Conservation (phyloP, 768 basidiomycete genomes). For the Boletus bicolor region DNA sequence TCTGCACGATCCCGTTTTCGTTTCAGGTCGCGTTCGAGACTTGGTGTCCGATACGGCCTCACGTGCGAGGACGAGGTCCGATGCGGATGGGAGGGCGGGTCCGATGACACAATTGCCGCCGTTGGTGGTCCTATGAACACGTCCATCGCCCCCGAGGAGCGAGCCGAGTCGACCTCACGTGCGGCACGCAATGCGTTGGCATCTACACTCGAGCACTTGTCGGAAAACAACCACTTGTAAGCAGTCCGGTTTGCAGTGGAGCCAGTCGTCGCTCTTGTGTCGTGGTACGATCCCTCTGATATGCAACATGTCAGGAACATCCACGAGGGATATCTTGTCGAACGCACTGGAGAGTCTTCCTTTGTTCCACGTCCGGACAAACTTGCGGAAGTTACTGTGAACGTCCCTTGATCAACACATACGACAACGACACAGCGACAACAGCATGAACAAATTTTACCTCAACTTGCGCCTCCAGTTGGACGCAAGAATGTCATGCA, state of each 20-base stretch:
- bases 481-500: no score
- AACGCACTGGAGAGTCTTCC: constrained; percentile 63
- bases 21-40: constrained; percentile 45
- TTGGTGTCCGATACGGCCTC: constrained; percentile 44
- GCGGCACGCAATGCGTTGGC: constrained; percentile 54
- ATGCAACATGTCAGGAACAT: background rate
- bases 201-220: constrained; percentile 58
- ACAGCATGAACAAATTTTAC: no score
- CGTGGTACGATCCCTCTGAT: constrained; percentile 55
- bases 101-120: constrained; percentile 47
- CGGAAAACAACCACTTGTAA: constrained; percentile 87
- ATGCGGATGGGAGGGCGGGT: constrained; percentile 63
- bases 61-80: constrained; percentile 66
- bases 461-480: no score
- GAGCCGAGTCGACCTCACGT: constrained; percentile 52
- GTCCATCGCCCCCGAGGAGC: background rate
- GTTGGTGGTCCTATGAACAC: no score
- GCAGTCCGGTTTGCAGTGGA: constrained; percentile 69
- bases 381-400: constrained; percentile 65
- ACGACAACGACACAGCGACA: no score
- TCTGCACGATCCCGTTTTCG: no score
- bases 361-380: constrained; percentile 87
- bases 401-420: no score
- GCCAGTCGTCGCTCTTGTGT: constrained; percentile 53
- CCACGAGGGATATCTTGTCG: no score